Conservation (phyloP, 441 rosid species). For the Cnidoscolus chayamansa region DNA sequence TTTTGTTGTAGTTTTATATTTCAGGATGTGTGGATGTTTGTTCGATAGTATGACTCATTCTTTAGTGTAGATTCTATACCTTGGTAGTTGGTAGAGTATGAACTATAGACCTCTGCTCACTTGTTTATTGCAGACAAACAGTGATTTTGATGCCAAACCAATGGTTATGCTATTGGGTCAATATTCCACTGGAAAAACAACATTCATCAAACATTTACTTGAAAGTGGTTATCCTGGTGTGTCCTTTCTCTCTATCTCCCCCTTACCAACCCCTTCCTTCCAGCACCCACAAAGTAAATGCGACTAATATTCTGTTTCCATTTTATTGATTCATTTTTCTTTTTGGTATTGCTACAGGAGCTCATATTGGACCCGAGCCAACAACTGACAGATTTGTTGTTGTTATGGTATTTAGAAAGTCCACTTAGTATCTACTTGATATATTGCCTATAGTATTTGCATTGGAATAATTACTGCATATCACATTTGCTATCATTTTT, state of each 20-base stretch:
- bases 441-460: background rate
- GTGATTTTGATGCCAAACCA: constrained; percentile 98
- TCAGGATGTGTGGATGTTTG: constrained; percentile 7
- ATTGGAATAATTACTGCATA: background rate
- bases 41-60: constrained; percentile 15
- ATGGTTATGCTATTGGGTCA: constrained; percentile 99
- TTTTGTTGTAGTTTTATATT: constrained; percentile 9
- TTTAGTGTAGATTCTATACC: background rate
- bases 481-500: background rate
- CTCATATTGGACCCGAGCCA: constrained; percentile 97
- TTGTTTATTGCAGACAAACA: constrained; percentile 52
- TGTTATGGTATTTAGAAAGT: constrained; percentile 61
- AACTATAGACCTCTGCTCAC: constrained; percentile 14
- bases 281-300: background rate
- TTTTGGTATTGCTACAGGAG: constrained; percentile 51
- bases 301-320: background rate
- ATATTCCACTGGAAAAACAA: constrained; percentile 96
- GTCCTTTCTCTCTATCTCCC: constrained; percentile 12
- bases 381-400: constrained; percentile 98
- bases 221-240: constrained; percentile 78
- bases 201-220: constrained; percentile 93
- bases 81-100: background rate
- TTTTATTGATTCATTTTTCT: constrained; percentile 10
- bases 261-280: background rate
- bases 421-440: too few species aligned